Evolutionary conservation across 1,284 basidiomycete genomes (phyloP).

Genomic region (Ganoderma lingzhi): DNA sequence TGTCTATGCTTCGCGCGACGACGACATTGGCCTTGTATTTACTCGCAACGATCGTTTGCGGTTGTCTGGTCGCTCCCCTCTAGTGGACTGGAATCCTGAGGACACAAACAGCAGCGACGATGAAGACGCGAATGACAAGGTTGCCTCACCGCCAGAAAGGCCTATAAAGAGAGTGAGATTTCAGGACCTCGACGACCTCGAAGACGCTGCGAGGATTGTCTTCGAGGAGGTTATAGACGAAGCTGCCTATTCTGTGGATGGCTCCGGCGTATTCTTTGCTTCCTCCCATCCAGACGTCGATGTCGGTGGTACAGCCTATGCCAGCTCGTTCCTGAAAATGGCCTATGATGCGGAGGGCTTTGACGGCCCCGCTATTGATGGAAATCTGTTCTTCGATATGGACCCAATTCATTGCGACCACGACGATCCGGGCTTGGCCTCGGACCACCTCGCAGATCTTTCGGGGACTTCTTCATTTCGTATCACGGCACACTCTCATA

Average conservation of each 20-base stretch:
- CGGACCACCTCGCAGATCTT: background rate
- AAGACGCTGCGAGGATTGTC: background rate
- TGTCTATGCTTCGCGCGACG: background rate
- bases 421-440: background rate
- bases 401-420: conserved; percentile 33
- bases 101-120: conserved; percentile 17
- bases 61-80: conserved; percentile 24
- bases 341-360: conserved; percentile 37
- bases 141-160: background rate
- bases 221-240: background rate
- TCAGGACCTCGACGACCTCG: background rate
- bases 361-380: conserved; percentile 34
- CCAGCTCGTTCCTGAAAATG: conserved; percentile 30
- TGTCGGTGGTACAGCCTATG: background rate
- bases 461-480: background rate
- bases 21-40: conserved; percentile 27
- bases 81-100: conserved; percentile 10
- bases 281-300: background rate
- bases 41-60: conserved; percentile 36
- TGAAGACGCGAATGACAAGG: conserved; percentile 9
- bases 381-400: conserved; percentile 38
- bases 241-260: conserved; percentile 19
- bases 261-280: conserved; percentile 36
- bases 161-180: conserved; percentile 27
- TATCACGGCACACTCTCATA: background rate